Evolutionary conservation across 2,329 filamentous ascomycete genomes (phyloP).

Genomic region (Cladosporium phlei): DNA sequence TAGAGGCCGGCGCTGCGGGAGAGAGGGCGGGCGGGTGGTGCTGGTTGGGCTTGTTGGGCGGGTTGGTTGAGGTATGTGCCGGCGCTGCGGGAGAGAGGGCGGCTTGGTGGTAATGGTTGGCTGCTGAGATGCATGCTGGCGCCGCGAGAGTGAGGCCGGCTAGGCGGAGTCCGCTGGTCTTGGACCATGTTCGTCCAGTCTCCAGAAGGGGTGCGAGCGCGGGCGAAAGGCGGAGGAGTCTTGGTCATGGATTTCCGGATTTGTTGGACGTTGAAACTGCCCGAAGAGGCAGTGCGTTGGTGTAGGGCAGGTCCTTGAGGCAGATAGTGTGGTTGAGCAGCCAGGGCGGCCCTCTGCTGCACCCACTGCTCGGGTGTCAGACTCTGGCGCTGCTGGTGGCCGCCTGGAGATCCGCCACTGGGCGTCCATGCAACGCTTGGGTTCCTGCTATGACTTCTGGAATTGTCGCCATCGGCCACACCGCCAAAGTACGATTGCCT

Average conservation of each 20-base stretch:
- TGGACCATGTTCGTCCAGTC: constrained; percentile 36
- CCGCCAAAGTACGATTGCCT: constrained; percentile 33
- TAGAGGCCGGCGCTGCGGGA: constrained; percentile 24
- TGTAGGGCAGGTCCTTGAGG: constrained; percentile 28
- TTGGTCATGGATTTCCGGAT: constrained; percentile 24
- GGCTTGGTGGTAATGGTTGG: constrained; percentile 25
- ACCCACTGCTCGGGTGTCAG: constrained; percentile 80
- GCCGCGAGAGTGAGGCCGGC: constrained; percentile 29
- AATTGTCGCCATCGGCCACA: constrained; percentile 19
- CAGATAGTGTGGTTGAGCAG: constrained; percentile 50
- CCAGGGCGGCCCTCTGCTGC: constrained; percentile 63
- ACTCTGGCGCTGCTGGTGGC: constrained; percentile 43
- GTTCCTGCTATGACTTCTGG: constrained; percentile 47
- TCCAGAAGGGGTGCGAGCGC: constrained; percentile 39
- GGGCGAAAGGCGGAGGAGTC: constrained; percentile 41
- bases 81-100: constrained; percentile 56
- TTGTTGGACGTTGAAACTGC: constrained; percentile 17
- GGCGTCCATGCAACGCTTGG: constrained; percentile 78
- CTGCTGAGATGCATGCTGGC: constrained; percentile 22
- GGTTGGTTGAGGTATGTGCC: constrained; percentile 43
- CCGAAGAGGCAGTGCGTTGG: constrained; percentile 22
- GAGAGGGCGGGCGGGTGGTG: constrained; percentile 21
- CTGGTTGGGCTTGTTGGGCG: not conserved
- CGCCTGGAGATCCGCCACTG: constrained; percentile 50
- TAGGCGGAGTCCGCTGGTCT: constrained; percentile 25